A percentile compares a stretch with the other conserved stretches of the same genome.
These are phyloP conservation scores for Tubosaeta sp. DNA, from an alignment of 768 basidiomycete species.

Conservation along the genomic window DNA sequence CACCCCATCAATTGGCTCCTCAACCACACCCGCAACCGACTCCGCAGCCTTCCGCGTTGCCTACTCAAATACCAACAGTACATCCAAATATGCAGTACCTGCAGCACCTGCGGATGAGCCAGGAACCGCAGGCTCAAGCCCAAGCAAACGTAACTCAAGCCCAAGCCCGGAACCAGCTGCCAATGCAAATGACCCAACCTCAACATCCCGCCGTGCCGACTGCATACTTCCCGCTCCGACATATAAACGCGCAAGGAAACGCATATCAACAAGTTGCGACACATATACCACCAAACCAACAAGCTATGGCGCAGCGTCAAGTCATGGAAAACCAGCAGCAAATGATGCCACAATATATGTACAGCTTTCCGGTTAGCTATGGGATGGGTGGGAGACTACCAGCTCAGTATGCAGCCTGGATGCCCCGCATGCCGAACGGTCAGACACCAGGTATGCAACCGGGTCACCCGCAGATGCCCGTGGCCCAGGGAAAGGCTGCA, in stretches of 20 bases:
- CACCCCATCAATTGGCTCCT: conserved; percentile 17
- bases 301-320: conserved; percentile 24
- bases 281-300: conserved; percentile 26
- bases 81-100: conserved; percentile 19
- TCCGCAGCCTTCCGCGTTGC: conserved; percentile 18
- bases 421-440: conserved; percentile 22
- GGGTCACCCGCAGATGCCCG: conserved; percentile 27
- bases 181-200: conserved; percentile 22
- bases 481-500: conserved; percentile 30
- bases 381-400: conserved; percentile 14
- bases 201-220: conserved; percentile 23
- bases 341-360: conserved; percentile 31
- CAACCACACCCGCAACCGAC: conserved; percentile 23
- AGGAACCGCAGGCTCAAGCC: conserved; percentile 23
- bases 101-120: conserved; percentile 15
- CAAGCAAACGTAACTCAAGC: conserved; percentile 14
- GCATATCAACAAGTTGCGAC: conserved; percentile 23
- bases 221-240: conserved; percentile 34
- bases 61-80: conserved; percentile 19
- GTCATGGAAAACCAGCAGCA: conserved; percentile 26
- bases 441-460: conserved; percentile 29
- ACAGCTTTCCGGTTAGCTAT: conserved; percentile 24
- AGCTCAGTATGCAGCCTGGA: conserved; percentile 18
- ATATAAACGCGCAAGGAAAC: conserved; percentile 25
- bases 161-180: conserved; percentile 24